These are phyloP conservation scores for Diaporthe sp. DNA, from an alignment of 2,329 filamentous ascomycete genomes.

Conservation along the genomic window DNA sequence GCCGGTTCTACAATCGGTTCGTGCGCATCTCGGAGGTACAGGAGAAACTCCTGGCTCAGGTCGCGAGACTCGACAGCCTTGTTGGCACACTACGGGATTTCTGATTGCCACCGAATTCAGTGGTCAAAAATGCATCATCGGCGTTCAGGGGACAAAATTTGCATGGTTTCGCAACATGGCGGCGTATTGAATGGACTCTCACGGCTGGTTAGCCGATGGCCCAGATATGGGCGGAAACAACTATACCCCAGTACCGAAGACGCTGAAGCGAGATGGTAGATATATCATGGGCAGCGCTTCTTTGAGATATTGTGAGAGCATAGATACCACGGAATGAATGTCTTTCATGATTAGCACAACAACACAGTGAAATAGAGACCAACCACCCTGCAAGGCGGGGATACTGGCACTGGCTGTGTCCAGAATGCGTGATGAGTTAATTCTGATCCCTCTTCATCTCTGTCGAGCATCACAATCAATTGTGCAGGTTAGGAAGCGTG, in stretches of 20 bases:
- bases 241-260: slow-evolving; percentile 36
- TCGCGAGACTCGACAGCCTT: slow-evolving; percentile 85
- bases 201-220: slow-evolving; percentile 31
- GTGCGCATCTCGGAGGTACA: slow-evolving; percentile 67
- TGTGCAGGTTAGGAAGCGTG: background rate
- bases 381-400: background rate
- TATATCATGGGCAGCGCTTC: slow-evolving; percentile 38
- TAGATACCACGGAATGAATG: slow-evolving; percentile 32
- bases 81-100: slow-evolving; percentile 87
- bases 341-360: slow-evolving; percentile 13
- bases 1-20: slow-evolving; percentile 76
- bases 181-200: slow-evolving; percentile 37
- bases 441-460: background rate
- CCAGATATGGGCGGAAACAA: slow-evolving; percentile 33
- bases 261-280: slow-evolving; percentile 40
- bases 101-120: slow-evolving; percentile 49
- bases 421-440: background rate
- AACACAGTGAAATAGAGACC: background rate
- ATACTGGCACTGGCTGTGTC: background rate
- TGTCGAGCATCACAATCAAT: background rate
- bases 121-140: slow-evolving; percentile 43
- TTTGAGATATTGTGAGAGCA: slow-evolving; percentile 32
- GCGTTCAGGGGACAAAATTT: slow-evolving; percentile 40
- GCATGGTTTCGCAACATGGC: slow-evolving; percentile 30
- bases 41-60: slow-evolving; percentile 81